phyloP scores from a whole-genome alignment of 73 alveolate species.

The Symbiodinium pilosum region DNA sequence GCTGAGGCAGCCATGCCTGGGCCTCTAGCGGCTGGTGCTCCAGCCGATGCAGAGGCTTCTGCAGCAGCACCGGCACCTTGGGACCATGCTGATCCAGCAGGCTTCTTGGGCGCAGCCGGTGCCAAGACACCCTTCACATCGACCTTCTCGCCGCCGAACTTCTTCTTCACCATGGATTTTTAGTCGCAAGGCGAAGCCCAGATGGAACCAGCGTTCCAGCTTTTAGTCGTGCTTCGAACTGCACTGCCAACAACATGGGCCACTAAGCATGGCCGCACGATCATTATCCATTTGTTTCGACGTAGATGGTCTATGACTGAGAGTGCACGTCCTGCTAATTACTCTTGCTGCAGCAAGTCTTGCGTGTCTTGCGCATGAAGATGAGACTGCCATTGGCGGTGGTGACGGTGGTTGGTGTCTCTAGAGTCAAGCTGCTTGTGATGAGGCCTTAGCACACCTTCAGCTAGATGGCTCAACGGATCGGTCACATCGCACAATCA shows the following conservation, averaged over 20 bases:
- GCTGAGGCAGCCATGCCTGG: slow-evolving; percentile 15
- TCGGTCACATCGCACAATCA: too few relatives aligned
- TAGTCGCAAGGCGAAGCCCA: background rate
- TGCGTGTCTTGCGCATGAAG: background rate
- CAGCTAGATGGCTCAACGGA: too few relatives aligned
- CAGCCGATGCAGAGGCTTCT: background rate
- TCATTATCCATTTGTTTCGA: background rate
- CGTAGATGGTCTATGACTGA: background rate
- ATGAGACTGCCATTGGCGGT: background rate
- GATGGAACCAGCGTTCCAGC: background rate
- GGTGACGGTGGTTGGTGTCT: background rate
- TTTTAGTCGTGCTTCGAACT: background rate
- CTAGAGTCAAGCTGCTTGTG: background rate
- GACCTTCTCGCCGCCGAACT: slow-evolving; percentile 25
- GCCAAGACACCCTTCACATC: slow-evolving; percentile 9
- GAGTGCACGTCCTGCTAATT: background rate
- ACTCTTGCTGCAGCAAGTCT: background rate
- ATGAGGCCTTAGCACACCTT: background rate
- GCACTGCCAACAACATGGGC: background rate
- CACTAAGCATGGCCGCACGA: background rate
- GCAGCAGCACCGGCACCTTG: background rate
- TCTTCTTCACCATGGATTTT: background rate
- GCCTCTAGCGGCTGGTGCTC: background rate
- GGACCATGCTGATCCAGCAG: slow-evolving; percentile 21
- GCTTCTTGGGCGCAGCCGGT: slow-evolving; percentile 12